Evolutionary conservation across 2,329 filamentous ascomycete genomes (phyloP), one percentile per base, ranked within the genome.

Genomic region (Eutypella sp.): DNA sequence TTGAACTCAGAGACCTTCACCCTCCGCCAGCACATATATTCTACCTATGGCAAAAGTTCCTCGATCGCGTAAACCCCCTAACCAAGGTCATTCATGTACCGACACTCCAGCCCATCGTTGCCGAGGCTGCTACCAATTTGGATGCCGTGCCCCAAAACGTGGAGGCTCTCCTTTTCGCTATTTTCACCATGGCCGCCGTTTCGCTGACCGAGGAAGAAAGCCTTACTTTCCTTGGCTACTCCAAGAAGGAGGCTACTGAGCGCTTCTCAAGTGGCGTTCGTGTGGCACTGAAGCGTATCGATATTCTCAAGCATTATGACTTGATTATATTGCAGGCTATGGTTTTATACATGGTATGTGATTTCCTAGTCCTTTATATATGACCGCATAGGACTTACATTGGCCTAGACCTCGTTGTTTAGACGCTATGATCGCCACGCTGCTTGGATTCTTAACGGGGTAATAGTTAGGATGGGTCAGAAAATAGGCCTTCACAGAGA

Each of bases 21-120:
- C 87, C 87, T 0, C 70, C 79, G 4, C 76, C 82, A 0, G 74
- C 79, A 11, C 80, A 87, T 27, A 78, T 87, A 22, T 82, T 87
- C 56, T 75, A 76, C 42, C 72, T 92, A 5, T 92, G 87, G 87
- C 84, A 89, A 60, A 71, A 81, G 8, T 90, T 84, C 53, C 68
- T 89, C 5, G 81, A 88, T 41, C 82, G 87, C 49, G 81, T 91
- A 45, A 86, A 91, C 56, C 86, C 87, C 7, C 33, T 65, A 41
- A 63, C 61, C 41, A 64, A 64, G 46, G 58, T 82, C 39, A 81
- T 89, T 20, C 87, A 92, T 59, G 76, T 84, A 2, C 86, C 87
- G 0, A 82, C 82, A 0, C 64, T 89, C 4, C 82, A 89, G 56
- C 75, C 77, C 2, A 75, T 78, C 39, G 69, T 90, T 7, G 73